Base-by-base conservation (phyloP, 441 rosid species). In the Gossypium lobatum region DNA sequence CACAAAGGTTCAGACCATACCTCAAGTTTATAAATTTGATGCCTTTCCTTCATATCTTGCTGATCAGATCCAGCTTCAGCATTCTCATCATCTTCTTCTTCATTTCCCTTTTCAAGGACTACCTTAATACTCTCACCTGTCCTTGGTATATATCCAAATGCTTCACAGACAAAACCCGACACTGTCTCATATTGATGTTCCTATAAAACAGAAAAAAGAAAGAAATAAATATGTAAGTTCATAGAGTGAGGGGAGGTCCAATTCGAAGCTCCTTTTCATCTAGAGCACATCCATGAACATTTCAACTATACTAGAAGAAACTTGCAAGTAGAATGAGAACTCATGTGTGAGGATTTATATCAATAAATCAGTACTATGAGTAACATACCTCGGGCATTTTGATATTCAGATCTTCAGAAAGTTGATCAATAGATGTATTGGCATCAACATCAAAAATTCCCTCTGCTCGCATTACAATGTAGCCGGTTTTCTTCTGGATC, bases 171-270 rank as follows among this genome's bases (percentile, higher is more conserved):
- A 78, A 89, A 96, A 70, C 98, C 99, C 11, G 99, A 96, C 17
- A 93, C 99, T 13, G 98, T 93, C 91, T 96, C 98, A 17, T 93
- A 96, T 80, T 93, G 98, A 85, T 91, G 96, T 59, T 85, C 99
- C 99, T 96, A 88, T 65, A 68, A 48, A 77, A 70, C 63, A 71
- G 45, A 28, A 48, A 68, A 20, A 58, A 45, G 48, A 66, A 66
- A 26, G 21, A 26, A 61, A n/a, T 1, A 53, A 48, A 60, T 31
- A 63, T 18, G 53, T 8, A 48, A 76, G 50, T 6, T 28, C 14
- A n/a, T 68, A n/a, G 8, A 20, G 64, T 57, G 54, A 37, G 23
- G 54, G 50, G 54, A 58, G 54, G 54, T 55, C 54, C 61, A 28
- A 66, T 16, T 26, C 26, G 25, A 46, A 48, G 58, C 53, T 46